These are phyloP conservation scores for Thielaviopsis cerberus DNA, from an alignment of 2,329 filamentous ascomycete genomes.

Conservation along the genomic window DNA sequence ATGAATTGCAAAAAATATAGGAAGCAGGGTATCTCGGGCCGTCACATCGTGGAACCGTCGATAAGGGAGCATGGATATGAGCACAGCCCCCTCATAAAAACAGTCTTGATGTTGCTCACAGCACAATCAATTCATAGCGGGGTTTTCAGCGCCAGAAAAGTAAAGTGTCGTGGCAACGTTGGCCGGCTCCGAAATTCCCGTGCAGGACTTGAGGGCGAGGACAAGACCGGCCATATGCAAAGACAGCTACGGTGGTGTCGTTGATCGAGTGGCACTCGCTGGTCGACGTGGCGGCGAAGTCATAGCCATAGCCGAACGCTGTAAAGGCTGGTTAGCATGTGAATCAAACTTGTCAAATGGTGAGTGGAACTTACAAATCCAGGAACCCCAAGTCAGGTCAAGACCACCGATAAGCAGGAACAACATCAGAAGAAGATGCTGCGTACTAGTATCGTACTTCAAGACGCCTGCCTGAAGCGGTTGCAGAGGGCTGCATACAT, in stretches of 20 bases:
- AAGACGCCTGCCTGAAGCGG: too few relatives aligned
- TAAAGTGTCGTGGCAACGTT: constrained; percentile 2
- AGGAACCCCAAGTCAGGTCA: constrained; percentile 18
- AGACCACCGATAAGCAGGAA: constrained; percentile 18
- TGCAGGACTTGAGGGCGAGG: constrained; percentile 8
- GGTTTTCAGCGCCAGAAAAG: constrained; percentile 1
- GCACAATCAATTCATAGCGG: constrained; percentile 6
- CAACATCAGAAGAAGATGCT: constrained; percentile 14
- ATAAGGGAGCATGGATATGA: background rate
- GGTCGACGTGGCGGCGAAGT: constrained; percentile 24
- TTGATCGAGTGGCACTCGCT: constrained; percentile 21
- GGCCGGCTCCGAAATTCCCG: background rate
- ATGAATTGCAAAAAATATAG: background rate
- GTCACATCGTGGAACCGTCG: background rate
- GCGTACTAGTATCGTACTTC: constrained; percentile 13
- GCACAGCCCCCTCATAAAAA: background rate
- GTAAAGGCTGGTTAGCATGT: background rate
- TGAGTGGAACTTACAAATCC: constrained; percentile 15
- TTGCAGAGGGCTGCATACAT: too few relatives aligned
- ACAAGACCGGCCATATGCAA: constrained; percentile 4
- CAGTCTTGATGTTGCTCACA: background rate
- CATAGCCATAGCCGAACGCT: constrained; percentile 27
- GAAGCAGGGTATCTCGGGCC: background rate
- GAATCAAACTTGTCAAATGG: background rate
- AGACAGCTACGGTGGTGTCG: constrained; percentile 34